phyloP scores from a whole-genome alignment of 129 eudicot species.

The Centaurea solstitialis region DNA sequence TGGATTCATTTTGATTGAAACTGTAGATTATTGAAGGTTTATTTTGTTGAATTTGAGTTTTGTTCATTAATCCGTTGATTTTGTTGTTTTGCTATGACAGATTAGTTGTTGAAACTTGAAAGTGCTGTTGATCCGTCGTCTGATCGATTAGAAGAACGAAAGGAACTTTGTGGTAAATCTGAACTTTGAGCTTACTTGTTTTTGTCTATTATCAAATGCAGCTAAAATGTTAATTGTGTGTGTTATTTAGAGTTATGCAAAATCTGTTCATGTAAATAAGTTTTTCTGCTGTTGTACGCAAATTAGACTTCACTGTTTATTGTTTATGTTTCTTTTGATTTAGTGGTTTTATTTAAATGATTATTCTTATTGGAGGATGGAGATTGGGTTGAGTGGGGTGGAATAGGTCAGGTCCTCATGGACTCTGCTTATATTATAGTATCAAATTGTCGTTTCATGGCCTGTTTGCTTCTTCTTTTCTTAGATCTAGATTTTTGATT shows the following conservation, averaged over 20 bases:
- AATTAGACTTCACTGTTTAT: neutral
- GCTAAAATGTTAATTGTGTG: conserved; percentile 1
- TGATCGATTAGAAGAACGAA: conserved; percentile 14
- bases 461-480: neutral
- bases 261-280: neutral
- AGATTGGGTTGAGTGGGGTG: neutral
- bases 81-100: conserved; percentile 1
- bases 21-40: neutral
- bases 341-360: neutral
- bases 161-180: conserved; percentile 16
- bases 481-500: conserved; percentile 14
- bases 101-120: conserved; percentile 19
- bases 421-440: conserved; percentile 8
- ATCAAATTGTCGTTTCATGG: neutral
- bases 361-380: neutral
- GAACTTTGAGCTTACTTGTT: neutral
- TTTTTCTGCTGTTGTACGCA: neutral
- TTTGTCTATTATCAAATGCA: neutral
- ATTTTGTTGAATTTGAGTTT: conserved; percentile 16
- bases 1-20: conserved; percentile 9
- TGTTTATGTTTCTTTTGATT: neutral
- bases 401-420: neutral
- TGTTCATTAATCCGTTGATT: neutral
- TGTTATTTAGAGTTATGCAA: conserved; percentile 8
- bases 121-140: conserved; percentile 13